Evolutionary conservation across 2,329 filamentous ascomycete genomes (phyloP), one percentile per base, ranked within the genome.

Genomic region (Phaeosphaeriaceae sp.): DNA sequence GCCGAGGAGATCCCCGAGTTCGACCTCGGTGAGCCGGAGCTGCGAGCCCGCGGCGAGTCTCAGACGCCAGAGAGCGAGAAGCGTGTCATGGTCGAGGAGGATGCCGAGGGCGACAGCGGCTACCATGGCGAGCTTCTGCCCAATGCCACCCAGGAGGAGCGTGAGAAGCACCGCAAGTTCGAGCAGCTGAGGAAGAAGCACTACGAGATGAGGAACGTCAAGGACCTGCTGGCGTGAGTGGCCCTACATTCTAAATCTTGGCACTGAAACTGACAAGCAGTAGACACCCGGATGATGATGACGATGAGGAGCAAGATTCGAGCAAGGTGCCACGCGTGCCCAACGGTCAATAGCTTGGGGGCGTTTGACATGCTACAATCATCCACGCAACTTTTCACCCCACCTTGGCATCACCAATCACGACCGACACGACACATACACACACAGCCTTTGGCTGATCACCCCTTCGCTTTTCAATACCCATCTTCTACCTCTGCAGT

Each of bases 141-240:
- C 21, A 74, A 79, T 52, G 79, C 82, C 69, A 79, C 80, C 5
- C 77, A 80, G 44, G 93, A 97, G 77, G 94, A 97, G 76, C 84
- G 84, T 62, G 93, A 95, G 82, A 97, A 98, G 84, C 95, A 99
- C 79, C 88, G 86, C 74, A 88, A 91, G 76, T 99, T 99, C 77
- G 94, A 97, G 81, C 85, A 92, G 81, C 85, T 93, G 83, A 88
- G 95, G 73, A 97, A 95, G 88, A 94, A 89, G 83, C 95, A 99
- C 80, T 99, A 99, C 80, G 95, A 99, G 84, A 99, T 99, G 95
- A 93, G 88, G 81, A 91, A 95, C 74, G 93, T 97, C 58, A 97
- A 95, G 72, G 87, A 89, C 72, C 81, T 98, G 54, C 86, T 99
- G 65, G 94, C 93, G 88, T 90, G 78, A 47, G 73, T 68, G 17